Evolutionary conservation across 108 stramenopile species (phyloP).

Genomic region (Fistulifera solaris): DNA sequence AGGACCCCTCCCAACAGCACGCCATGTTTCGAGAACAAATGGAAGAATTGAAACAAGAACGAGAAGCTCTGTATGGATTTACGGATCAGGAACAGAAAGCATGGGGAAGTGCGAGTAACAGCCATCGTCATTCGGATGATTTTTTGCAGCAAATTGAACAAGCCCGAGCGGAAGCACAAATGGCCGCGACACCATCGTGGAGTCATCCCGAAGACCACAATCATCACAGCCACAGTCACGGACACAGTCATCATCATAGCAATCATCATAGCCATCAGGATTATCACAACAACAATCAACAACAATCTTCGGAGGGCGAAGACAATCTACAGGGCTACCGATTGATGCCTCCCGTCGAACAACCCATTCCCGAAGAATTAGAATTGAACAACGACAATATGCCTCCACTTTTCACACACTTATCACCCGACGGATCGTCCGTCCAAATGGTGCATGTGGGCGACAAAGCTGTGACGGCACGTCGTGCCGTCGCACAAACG

Average conservation of each 20-base stretch:
- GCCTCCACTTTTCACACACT: constrained; percentile 47
- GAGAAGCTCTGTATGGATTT: constrained; percentile 61
- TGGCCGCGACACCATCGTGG: background rate
- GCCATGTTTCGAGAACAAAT: constrained; percentile 15
- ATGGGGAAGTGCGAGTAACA: constrained; percentile 32
- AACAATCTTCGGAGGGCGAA: background rate
- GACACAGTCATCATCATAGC: background rate
- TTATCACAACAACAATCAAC: background rate
- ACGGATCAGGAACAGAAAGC: constrained; percentile 48
- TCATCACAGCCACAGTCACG: background rate
- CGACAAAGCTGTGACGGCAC: constrained; percentile 36
- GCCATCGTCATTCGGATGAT: constrained; percentile 3
- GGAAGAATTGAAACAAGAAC: constrained; percentile 43
- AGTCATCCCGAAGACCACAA: background rate
- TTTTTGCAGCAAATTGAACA: constrained; percentile 16
- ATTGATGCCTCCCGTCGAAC: too few relatives aligned
- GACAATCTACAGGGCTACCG: background rate
- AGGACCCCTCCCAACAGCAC: constrained; percentile 3
- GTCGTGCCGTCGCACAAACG: constrained; percentile 58
- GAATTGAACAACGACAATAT: background rate
- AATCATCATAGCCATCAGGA: background rate
- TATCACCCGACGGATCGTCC: constrained; percentile 30
- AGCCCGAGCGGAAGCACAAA: constrained; percentile 10
- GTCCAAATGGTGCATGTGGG: constrained; percentile 80
- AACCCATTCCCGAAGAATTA: background rate